phyloP scores from a whole-genome alignment of 441 rosid genomes.

The Gossypium davidsonii region DNA sequence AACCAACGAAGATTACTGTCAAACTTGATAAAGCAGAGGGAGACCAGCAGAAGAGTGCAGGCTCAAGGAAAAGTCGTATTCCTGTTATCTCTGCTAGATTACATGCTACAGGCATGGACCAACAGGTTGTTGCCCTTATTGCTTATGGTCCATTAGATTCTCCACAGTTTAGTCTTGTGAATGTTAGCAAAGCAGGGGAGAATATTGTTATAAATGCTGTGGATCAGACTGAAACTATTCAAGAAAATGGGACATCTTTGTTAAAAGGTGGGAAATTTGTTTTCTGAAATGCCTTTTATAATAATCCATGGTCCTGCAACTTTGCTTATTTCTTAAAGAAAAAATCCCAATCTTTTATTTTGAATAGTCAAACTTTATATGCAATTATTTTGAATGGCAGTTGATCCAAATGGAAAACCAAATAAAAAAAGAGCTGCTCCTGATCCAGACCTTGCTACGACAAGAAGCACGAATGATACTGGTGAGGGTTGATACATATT shows the following conservation, averaged over 20 bases:
- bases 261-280: conserved; percentile 20
- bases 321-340: conserved; percentile 3
- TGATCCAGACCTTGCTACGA: conserved; percentile 35
- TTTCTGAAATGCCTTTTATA: neutral
- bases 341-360: neutral
- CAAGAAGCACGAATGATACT: conserved; percentile 22
- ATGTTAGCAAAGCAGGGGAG: conserved; percentile 25
- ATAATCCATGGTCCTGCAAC: neutral
- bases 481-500: conserved; percentile 28
- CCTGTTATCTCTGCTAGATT: conserved; percentile 33
- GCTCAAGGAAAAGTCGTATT: conserved; percentile 24
- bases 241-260: conserved; percentile 13
- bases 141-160: conserved; percentile 33
- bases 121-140: conserved; percentile 21
- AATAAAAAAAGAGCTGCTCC: conserved; percentile 58
- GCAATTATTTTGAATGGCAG: conserved; percentile 22
- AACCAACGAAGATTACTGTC: conserved; percentile 34
- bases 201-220: conserved; percentile 26
- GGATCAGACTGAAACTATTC: conserved; percentile 19
- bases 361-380: neutral
- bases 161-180: conserved; percentile 29
- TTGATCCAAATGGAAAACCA: conserved; percentile 36
- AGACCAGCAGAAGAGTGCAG: conserved; percentile 17
- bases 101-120: conserved; percentile 16
- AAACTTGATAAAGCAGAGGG: conserved; percentile 20